Evolutionary conservation across 345 rosid genomes (phyloP).

Genomic region (Moricandia moricandioides): DNA sequence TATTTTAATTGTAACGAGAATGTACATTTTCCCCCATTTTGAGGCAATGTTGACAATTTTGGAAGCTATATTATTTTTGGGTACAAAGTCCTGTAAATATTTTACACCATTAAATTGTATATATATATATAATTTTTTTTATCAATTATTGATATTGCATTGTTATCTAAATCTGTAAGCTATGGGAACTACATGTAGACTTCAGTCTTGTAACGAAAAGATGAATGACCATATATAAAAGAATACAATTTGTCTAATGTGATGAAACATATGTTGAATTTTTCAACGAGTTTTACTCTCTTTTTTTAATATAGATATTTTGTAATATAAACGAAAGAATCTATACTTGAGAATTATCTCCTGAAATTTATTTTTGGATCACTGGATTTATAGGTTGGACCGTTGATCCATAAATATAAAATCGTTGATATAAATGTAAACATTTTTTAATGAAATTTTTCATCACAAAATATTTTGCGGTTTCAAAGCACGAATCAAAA

Average conservation of each 20-base stretch:
- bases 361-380: too few relatives aligned
- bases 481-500: too few relatives aligned
- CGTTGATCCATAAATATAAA: too few relatives aligned
- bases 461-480: too few relatives aligned
- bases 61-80: not conserved
- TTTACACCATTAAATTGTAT: not conserved
- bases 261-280: not conserved
- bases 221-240: not conserved
- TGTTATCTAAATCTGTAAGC: not conserved
- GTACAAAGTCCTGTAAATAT: not conserved
- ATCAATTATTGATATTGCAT: not conserved
- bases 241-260: not conserved
- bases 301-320: too few relatives aligned
- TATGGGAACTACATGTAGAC: not conserved
- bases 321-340: too few relatives aligned
- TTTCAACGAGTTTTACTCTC: not conserved
- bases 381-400: too few relatives aligned
- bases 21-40: slow-evolving; percentile 29
- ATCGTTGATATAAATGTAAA: too few relatives aligned
- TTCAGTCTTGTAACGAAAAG: too few relatives aligned
- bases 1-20: slow-evolving; percentile 30
- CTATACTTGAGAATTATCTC: too few relatives aligned
- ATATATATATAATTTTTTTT: not conserved
- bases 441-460: too few relatives aligned
- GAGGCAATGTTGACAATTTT: slow-evolving; percentile 30